A percentile compares a stretch with the other conserved stretches of the same genome.
Evolutionary conservation across 2,329 filamentous ascomycete genomes (phyloP).

Genomic region (Diaporthe aspalathi): DNA sequence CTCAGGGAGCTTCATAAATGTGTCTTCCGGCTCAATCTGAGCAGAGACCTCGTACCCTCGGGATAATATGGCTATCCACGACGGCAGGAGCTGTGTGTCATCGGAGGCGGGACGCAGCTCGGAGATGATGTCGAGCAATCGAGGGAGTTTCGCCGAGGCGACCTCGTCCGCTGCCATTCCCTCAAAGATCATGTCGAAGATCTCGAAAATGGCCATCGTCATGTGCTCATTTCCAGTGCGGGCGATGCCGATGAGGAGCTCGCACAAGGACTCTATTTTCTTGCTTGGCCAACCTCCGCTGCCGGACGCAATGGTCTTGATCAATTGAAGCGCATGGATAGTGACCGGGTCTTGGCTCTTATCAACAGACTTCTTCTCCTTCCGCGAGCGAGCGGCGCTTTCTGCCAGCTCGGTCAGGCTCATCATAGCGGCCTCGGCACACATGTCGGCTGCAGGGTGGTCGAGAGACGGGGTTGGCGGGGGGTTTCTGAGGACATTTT

Average conservation of each 20-base stretch:
- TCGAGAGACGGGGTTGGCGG: constrained; percentile 93
- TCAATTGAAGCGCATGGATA: constrained; percentile 91
- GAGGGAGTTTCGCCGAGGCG: constrained; percentile 88
- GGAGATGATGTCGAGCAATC: constrained; percentile 89
- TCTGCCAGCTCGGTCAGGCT: constrained; percentile 80
- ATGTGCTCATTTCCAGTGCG: constrained; percentile 93
- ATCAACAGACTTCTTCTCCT: constrained; percentile 72
- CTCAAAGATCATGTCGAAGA: constrained; percentile 96
- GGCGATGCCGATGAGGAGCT: constrained; percentile 88
- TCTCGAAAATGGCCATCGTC: constrained; percentile 95
- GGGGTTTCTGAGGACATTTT: constrained; percentile 83
- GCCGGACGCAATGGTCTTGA: constrained; percentile 87
- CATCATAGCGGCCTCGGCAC: constrained; percentile 88
- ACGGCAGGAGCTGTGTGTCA: constrained; percentile 92
- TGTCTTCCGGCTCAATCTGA: constrained; percentile 88
- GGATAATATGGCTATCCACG: constrained; percentile 96
- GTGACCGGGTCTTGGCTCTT: constrained; percentile 81
- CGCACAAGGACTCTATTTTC: constrained; percentile 93
- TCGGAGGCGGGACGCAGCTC: constrained; percentile 92
- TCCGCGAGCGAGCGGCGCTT: constrained; percentile 71
- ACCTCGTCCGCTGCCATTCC: constrained; percentile 88
- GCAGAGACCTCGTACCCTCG: constrained; percentile 94
- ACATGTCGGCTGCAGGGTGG: constrained; percentile 95
- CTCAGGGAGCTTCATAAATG: constrained; percentile 88
- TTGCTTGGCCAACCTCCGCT: constrained; percentile 96